phyloP scores from a whole-genome alignment of 2,329 filamentous ascomycete genomes.

The Pezicula radicicola region DNA sequence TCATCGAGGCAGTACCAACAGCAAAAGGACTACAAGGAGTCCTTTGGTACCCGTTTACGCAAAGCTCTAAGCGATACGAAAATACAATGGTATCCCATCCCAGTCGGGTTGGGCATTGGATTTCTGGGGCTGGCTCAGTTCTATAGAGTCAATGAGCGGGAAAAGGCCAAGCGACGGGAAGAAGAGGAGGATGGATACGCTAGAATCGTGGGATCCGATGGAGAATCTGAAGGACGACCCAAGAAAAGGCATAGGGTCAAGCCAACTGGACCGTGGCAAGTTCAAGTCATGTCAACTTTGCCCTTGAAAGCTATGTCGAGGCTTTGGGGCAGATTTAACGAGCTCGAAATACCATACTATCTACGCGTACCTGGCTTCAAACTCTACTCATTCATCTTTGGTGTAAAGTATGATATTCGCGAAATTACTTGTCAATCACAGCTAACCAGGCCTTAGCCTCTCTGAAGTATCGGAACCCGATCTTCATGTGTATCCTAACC shows the following conservation, averaged over 20 bases:
- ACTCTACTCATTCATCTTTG: constrained; percentile 70
- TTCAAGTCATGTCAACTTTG: constrained; percentile 72
- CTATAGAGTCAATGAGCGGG: constrained; percentile 54
- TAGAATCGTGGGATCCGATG: constrained; percentile 28
- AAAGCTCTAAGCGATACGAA: constrained; percentile 60
- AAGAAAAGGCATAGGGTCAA: constrained; percentile 54
- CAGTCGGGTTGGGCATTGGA: constrained; percentile 63
- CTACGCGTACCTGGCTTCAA: constrained; percentile 71
- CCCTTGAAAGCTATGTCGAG: constrained; percentile 70
- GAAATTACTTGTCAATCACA: not conserved
- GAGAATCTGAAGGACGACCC: constrained; percentile 38
- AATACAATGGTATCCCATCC: constrained; percentile 71
- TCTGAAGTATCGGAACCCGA: constrained; percentile 86
- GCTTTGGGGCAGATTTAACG: constrained; percentile 72
- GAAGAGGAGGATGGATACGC: constrained; percentile 32
- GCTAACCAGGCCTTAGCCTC: constrained; percentile 48
- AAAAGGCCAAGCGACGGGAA: constrained; percentile 35
- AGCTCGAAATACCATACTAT: constrained; percentile 67
- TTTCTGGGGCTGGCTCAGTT: constrained; percentile 65
- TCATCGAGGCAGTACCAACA: constrained; percentile 19
- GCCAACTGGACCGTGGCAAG: constrained; percentile 68
- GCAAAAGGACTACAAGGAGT: constrained; percentile 24
- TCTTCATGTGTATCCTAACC: constrained; percentile 84
- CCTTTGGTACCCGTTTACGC: constrained; percentile 40
- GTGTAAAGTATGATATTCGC: constrained; percentile 54